Evolutionary conservation across 2,329 filamentous ascomycete genomes (phyloP).

Genomic region (Fusarium veterinarium): DNA sequence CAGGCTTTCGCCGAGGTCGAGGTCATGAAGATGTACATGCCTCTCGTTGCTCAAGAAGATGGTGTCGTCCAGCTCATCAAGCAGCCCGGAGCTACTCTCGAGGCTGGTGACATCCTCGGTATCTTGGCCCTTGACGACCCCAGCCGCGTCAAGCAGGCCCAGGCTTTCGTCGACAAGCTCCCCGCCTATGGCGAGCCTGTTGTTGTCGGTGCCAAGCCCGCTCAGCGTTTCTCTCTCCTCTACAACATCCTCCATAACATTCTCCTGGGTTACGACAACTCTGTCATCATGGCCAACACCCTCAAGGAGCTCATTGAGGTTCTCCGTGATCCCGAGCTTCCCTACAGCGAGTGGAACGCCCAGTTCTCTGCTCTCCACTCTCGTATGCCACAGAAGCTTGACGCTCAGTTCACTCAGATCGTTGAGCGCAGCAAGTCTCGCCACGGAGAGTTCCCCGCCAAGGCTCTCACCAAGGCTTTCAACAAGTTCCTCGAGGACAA

Average conservation of each 20-base stretch:
- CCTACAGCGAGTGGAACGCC: conserved; percentile 95
- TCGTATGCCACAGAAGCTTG: conserved; percentile 95
- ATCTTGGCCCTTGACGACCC: conserved; percentile 96
- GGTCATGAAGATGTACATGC: conserved; percentile 99
- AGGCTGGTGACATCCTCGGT: conserved; percentile 98
- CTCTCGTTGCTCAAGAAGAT: conserved; percentile 91
- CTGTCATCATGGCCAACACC: conserved; percentile 90
- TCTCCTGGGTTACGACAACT: conserved; percentile 94
- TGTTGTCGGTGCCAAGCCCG: conserved; percentile 89
- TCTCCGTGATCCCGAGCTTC: conserved; percentile 87
- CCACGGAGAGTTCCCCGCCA: conserved; percentile 89
- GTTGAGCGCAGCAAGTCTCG: conserved; percentile 85
- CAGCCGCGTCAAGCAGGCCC: conserved; percentile 94
- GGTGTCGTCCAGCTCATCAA: conserved; percentile 98
- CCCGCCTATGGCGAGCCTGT: conserved; percentile 88
- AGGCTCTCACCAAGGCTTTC: conserved; percentile 85
- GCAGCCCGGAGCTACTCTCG: conserved; percentile 96
- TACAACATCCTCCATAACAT: conserved; percentile 87
- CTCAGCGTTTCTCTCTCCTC: conserved; percentile 85
- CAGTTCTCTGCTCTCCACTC: conserved; percentile 97
- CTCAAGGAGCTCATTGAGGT: conserved; percentile 92
- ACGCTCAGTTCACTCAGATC: conserved; percentile 82
- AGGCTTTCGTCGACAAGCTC: conserved; percentile 91
- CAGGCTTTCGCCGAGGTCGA: conserved; percentile 97
- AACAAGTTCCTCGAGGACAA: conserved; percentile 91